These are phyloP conservation scores for Nothophaeocryptopus gaeumannii DNA, from an alignment of 2,329 filamentous ascomycete species.

Conservation along the genomic window DNA sequence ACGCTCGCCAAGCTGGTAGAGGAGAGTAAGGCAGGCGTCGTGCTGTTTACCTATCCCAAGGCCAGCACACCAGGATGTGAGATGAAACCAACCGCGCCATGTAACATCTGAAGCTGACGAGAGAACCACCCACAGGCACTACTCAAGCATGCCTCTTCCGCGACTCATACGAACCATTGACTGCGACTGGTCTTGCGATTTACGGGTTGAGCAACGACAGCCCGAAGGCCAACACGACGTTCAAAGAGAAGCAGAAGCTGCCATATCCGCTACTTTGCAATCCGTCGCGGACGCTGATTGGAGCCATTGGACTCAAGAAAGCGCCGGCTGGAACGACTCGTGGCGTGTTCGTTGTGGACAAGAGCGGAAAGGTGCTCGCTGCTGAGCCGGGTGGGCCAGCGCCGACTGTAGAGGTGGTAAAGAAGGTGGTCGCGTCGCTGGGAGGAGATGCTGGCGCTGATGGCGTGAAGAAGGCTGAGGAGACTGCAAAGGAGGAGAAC, in stretches of 20 bases:
- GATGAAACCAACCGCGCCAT: constrained; percentile 32
- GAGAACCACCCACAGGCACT: constrained; percentile 61
- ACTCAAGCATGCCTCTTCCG: constrained; percentile 92
- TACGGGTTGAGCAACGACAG: constrained; percentile 87
- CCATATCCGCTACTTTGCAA: constrained; percentile 89
- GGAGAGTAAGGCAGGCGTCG: constrained; percentile 78
- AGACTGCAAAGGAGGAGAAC: constrained; percentile 29
- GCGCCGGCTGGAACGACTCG: constrained; percentile 73
- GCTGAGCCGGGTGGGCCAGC: constrained; percentile 73
- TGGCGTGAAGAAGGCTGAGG: constrained; percentile 36
- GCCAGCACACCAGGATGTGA: constrained; percentile 93
- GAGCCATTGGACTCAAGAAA: constrained; percentile 87
- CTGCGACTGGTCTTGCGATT: constrained; percentile 75
- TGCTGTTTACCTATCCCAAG: constrained; percentile 93
- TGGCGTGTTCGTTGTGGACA: constrained; percentile 76
- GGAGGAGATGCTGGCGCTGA: constrained; percentile 31
- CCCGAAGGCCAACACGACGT: constrained; percentile 86
- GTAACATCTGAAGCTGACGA: constrained; percentile 1
- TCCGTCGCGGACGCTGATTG: constrained; percentile 68
- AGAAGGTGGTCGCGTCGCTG: constrained; percentile 61
- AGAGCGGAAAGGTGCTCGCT: constrained; percentile 70
- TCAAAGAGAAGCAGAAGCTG: constrained; percentile 86
- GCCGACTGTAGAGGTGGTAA: constrained; percentile 73
- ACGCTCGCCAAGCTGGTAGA: constrained; percentile 77
- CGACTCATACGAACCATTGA: constrained; percentile 74